A percentile compares a stretch with the other conserved stretches of the same genome.
Conservation (phyloP, 306 rosid species). For the Crataegus laevigata region DNA sequence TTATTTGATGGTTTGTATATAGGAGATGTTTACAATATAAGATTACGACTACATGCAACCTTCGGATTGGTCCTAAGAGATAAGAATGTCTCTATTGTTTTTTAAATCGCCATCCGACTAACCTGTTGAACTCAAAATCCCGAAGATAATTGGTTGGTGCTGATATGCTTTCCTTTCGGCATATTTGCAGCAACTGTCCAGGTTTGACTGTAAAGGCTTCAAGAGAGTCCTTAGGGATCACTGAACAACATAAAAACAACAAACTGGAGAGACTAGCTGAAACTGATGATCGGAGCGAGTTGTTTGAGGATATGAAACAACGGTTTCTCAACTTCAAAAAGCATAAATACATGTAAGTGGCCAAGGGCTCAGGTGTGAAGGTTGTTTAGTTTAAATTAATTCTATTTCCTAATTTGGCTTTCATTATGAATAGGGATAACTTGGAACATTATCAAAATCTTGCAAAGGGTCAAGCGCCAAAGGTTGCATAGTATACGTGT, state of each 20-base stretch:
- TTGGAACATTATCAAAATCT: conserved; percentile 63
- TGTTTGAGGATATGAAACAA: conserved; percentile 58
- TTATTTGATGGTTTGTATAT: conserved; percentile 10
- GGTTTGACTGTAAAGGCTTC: conserved; percentile 53
- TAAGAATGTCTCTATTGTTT: conserved; percentile 15
- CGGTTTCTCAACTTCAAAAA: conserved; percentile 72
- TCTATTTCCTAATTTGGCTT: conserved; percentile 14
- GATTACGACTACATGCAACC: conserved; percentile 21
- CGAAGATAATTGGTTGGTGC: not conserved
- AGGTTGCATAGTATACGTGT: conserved; percentile 35
- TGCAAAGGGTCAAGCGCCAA: conserved; percentile 73
- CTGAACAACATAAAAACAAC: conserved; percentile 39
- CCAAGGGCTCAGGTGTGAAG: conserved; percentile 7
- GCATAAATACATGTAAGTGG: conserved; percentile 57
- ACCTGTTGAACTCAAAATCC: conserved; percentile 2
- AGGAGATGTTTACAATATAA: conserved; percentile 17
- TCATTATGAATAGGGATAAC: conserved; percentile 45
- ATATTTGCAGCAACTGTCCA: conserved; percentile 40
- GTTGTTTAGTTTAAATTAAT: not conserved
- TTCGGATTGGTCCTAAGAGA: conserved; percentile 28
- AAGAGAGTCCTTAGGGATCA: conserved; percentile 40
- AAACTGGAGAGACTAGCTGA: conserved; percentile 30
- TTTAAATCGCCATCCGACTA: conserved; percentile 8
- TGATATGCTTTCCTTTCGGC: not conserved
- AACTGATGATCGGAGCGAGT: conserved; percentile 33